Evolutionary conservation across 2,329 filamentous ascomycete genomes (phyloP), one percentile per base, ranked within the genome.

Genomic region (Fusarium sarcochroum): DNA sequence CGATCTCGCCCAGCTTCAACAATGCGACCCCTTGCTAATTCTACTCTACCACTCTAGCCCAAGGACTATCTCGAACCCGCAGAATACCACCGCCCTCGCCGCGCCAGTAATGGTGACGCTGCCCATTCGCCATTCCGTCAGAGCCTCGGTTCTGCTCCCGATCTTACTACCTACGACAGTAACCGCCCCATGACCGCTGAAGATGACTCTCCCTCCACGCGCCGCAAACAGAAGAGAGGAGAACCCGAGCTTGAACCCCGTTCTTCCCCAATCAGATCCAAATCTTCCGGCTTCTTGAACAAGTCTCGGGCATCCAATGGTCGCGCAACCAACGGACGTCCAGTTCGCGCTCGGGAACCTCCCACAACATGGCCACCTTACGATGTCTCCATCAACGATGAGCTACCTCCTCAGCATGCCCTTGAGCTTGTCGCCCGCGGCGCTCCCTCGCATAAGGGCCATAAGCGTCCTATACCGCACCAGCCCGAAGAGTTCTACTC

Each of bases 361-460:
- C 76, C 87, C 58, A 84, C 82, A 3, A 79, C 83, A 71, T 90
- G 88, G 88, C 88, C 88, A 18, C 88, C 88, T 0, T 77, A 80
- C 13, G 85, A 84, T 49, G 76, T 88, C 47, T 79, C 81, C 13
- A 79, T 74, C 42, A 76, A 82, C 23, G 84, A 86, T 37, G 83
- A 86, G 62, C 80, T 90, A 10, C 78, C 83, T 1, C 83, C 86
- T 17, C 82, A 81, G 42, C 83, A 84, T 47, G 89, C 88, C 11
- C 83, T 85, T 78, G 83, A 87, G 48, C 80, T 89, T 59, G 86
- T 90, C 64, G 82, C 83, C n/a, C 80, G 83, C 9, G 89, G 89
- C 7, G 87, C 85, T 3, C 86, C 88, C 6, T 80, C 81, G 3
- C 85, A 87, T 75, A 85, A 82, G 57, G 89, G 89, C 20, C 82